A percentile compares a stretch with the other conserved stretches of the same genome.
phyloP scores from a whole-genome alignment of 768 basidiomycete genomes.

The Boletus coccyginus region DNA sequence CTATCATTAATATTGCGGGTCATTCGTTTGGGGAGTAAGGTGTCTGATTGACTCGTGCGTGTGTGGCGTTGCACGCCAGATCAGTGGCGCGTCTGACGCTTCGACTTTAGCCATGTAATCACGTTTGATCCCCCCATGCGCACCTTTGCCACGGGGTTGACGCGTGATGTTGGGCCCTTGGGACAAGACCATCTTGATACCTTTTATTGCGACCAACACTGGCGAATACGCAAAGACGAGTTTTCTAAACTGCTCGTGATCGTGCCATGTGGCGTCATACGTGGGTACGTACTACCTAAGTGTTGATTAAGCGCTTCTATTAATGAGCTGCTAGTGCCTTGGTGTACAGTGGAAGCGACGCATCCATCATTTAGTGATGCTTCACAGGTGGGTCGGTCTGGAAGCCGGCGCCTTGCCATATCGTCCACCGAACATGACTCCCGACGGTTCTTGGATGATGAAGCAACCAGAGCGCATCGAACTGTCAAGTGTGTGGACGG shows the following conservation, averaged over 20 bases:
- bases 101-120: slow-evolving; percentile 27
- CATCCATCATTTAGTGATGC: slow-evolving; percentile 36
- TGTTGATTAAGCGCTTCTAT: neutral
- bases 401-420: slow-evolving; percentile 13
- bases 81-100: too few relatives aligned
- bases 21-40: slow-evolving; percentile 34
- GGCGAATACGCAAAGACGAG: slow-evolving; percentile 38
- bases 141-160: too few relatives aligned
- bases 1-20: slow-evolving; percentile 31
- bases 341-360: slow-evolving; percentile 25
- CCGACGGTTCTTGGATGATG: slow-evolving; percentile 20
- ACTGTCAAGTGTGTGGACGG: slow-evolving; percentile 1
- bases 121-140: slow-evolving; percentile 30
- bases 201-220: slow-evolving; percentile 41
- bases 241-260: slow-evolving; percentile 34
- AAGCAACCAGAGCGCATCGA: neutral
- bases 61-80: slow-evolving; percentile 6
- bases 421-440: slow-evolving; percentile 16
- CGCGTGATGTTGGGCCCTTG: too few relatives aligned
- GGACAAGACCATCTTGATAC: slow-evolving; percentile 25
- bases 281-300: slow-evolving; percentile 1
- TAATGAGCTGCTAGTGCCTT: neutral
- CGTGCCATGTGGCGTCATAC: slow-evolving; percentile 15
- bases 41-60: neutral
- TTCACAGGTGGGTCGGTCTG: slow-evolving; percentile 28